Conservation (phyloP, 306 rosid genomes). For the Abrus precatorius region DNA sequence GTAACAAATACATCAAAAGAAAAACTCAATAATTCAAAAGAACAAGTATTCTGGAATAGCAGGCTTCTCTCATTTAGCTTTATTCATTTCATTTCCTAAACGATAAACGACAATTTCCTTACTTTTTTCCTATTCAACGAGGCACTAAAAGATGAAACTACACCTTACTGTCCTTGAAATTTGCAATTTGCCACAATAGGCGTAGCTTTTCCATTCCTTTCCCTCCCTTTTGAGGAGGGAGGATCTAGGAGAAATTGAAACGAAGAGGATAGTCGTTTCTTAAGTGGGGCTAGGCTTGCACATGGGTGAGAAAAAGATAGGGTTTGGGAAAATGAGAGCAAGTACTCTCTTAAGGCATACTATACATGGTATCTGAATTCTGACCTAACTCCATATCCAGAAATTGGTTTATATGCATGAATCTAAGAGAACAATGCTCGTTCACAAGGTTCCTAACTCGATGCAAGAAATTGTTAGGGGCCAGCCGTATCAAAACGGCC, state of each 20-base stretch:
- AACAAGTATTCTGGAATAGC: conserved; percentile 13
- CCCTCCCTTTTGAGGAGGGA: neutral
- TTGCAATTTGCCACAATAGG: neutral
- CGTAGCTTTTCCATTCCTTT: conserved; percentile 1
- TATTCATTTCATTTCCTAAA: conserved; percentile 11
- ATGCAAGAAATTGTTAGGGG: conserved; percentile 14
- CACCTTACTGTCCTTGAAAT: conserved; percentile 3
- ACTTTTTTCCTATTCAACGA: neutral
- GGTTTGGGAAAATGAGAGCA: conserved; percentile 1
- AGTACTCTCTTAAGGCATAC: conserved; percentile 17
- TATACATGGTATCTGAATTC: conserved; percentile 18
- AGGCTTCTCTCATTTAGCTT: conserved; percentile 9
- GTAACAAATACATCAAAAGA: conserved; percentile 43
- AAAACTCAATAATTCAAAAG: conserved; percentile 29
- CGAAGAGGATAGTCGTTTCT: neutral
- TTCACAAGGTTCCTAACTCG: conserved; percentile 29
- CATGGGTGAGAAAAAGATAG: neutral
- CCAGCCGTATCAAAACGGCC: neutral
- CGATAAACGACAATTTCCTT: neutral
- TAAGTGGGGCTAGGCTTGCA: neutral
- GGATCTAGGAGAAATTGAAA: conserved; percentile 21
- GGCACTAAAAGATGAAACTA: conserved; percentile 28
- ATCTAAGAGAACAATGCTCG: conserved; percentile 13
- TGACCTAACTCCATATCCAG: conserved; percentile 29
- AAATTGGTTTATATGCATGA: conserved; percentile 34